A percentile compares a stretch with the other conserved stretches of the same genome.
These are phyloP conservation scores for Aschersonia sp. DNA, from an alignment of 2,329 filamentous ascomycete species.

Conservation along the genomic window DNA sequence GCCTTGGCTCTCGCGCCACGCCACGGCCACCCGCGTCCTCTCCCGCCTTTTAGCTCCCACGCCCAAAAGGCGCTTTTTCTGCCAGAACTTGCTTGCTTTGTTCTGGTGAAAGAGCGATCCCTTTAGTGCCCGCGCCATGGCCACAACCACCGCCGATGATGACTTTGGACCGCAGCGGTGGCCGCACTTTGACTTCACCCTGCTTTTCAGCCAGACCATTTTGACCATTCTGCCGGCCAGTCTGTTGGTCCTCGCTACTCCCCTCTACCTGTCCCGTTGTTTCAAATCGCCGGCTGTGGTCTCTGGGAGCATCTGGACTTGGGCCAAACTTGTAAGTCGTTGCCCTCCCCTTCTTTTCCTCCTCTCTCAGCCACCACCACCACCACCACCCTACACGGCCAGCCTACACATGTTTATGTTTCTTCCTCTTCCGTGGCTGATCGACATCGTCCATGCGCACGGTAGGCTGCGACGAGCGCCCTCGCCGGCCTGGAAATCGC, in stretches of 20 bases:
- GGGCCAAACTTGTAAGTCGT: conserved; percentile 9
- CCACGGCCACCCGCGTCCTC: no score
- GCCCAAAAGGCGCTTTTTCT: no score
- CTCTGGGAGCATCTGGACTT: conserved; percentile 4
- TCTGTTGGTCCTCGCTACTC: conserved; percentile 3
- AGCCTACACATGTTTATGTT: no score
- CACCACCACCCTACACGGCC: no score
- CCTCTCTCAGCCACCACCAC: no score
- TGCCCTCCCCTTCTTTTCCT: background rate
- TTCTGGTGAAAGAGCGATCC: background rate
- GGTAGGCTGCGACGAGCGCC: conserved; percentile 8
- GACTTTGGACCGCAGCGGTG: conserved; percentile 4
- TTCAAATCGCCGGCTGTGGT: conserved; percentile 3
- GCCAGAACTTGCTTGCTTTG: no score
- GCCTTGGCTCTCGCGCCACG: no score
- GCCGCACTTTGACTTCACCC: conserved; percentile 9
- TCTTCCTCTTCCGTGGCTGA: background rate
- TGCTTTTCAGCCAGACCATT: conserved; percentile 8
- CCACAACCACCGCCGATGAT: background rate
- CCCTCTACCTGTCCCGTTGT: conserved; percentile 3
- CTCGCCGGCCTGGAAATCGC: conserved; percentile 14
- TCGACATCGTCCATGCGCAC: background rate
- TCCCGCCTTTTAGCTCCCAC: no score
- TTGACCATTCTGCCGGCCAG: conserved; percentile 5
- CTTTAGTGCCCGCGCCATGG: background rate